These are phyloP conservation scores for Scheffersomyces quercinus DNA, from an alignment of 1,139 yeast genomes.

Conservation along the genomic window DNA sequence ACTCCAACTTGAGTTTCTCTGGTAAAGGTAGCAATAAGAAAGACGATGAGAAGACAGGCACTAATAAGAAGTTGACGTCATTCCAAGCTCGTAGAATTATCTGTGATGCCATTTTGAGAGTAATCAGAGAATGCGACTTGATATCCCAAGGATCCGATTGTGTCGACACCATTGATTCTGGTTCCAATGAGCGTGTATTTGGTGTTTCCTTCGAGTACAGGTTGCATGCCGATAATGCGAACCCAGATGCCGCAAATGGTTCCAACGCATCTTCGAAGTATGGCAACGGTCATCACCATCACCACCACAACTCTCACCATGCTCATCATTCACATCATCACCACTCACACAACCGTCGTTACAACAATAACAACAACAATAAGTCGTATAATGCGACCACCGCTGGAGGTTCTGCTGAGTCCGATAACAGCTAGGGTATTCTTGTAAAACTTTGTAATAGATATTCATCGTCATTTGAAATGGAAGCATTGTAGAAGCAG, in stretches of 20 bases:
- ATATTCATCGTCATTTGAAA: too few relatives aligned
- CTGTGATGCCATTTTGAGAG: constrained; percentile 47
- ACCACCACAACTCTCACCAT: constrained; percentile 5
- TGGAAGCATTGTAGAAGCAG: too few relatives aligned
- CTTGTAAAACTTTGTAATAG: not conserved
- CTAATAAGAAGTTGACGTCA: constrained; percentile 34
- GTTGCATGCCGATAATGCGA: constrained; percentile 41
- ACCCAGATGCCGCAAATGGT: constrained; percentile 8
- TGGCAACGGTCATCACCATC: constrained; percentile 8
- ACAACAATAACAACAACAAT: constrained; percentile 4
- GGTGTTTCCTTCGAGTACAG: constrained; percentile 51
- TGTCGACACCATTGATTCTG: constrained; percentile 32
- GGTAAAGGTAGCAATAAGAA: constrained; percentile 19
- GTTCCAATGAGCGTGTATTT: constrained; percentile 41
- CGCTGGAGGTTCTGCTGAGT: not conserved
- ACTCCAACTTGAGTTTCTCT: constrained; percentile 44
- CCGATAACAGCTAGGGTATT: not conserved
- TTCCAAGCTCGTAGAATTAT: constrained; percentile 51
- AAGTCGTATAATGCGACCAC: not conserved
- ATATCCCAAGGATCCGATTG: constrained; percentile 37
- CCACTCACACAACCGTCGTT: constrained; percentile 11
- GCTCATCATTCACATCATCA: constrained; percentile 7
- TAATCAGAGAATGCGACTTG: constrained; percentile 51
- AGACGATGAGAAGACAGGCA: constrained; percentile 13
- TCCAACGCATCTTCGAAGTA: constrained; percentile 8